Evolutionary conservation across 1,139 yeast species (phyloP), one percentile per base, ranked within the genome.

Genomic region (Komagataea norvegica): DNA sequence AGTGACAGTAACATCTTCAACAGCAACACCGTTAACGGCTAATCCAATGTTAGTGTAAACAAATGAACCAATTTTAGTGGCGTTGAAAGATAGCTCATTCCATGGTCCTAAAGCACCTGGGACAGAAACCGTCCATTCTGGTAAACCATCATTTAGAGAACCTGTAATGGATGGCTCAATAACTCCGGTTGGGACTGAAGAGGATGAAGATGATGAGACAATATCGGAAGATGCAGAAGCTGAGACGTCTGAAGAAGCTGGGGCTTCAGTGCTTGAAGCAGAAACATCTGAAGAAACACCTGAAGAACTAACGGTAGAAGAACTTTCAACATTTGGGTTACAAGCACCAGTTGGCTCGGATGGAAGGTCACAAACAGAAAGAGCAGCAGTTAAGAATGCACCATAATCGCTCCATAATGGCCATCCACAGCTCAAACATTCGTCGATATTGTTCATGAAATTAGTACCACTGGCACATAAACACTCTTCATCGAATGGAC

Each of bases 341-440:
- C 36, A 33, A 6, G 16, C n/a, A 14, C 47, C 55, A 24, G 37
- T 11, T 29, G 46, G 30, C 17, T 37, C 38, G 15, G 38, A 9
- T 24, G 32, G 29, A n/a, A 30, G 18, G 3, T 10, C 28, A 29
- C 36, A 29, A 7, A 25, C 27, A 15, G 32, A 21, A 6, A 30
- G 5, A 16, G 34, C 41, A 6, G 8, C 32, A 20, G 29, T 10
- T 9, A 37, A 14, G 31, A 14, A 33, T 5, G 24, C 1, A 9
- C 17, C 21, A 13, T 38, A 38, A n/a, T 25, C 28, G 5, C 13
- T 7, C 36, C 36, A 38, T 10, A 38, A n/a, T 7, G 36, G 11
- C 41, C 38, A 38, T 25, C 41, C 41, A 29, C 41, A 38, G 21
- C 22, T 31, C 8, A 38, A 11, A 34, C 41, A 34, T 6, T 28